Evolutionary conservation across 257 asterid genomes (phyloP), one percentile per base, ranked within the genome.

Genomic region (Asclepias syriaca): DNA sequence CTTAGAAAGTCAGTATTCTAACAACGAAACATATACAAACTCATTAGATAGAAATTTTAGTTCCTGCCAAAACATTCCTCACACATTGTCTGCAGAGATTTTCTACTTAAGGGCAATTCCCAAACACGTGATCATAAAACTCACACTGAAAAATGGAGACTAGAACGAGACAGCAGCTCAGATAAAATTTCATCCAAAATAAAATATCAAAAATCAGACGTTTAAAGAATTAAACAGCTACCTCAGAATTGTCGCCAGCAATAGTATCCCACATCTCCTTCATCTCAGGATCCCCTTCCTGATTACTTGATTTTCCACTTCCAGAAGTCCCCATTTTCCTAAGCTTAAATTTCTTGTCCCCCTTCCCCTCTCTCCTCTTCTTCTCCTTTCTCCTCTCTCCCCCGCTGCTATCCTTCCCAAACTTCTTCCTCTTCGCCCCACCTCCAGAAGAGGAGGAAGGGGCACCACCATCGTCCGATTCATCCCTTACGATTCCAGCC

Each of bases 181-280:
- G 16, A 0, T 15, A 61, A 63, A 63, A 34, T 18, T 48, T 63
- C 24, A 39, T 11, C 16, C 1, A 34, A 19, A 8, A 73, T 10
- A 10, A 39, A 34, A 8, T 34, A 32, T 3, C 6, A 12, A 57
- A 8, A 24, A 22, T 34, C 37, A 34, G 11, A 19, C 5, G 7
- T 8, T 58, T 18, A 58, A 22, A 74, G 29, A 45, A 40, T 27
- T 11, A 56, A 55, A 13, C 43, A 73, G 16, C 68, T 39, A 81
- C 91, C 85, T 81, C 84, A 34, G 85, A 81, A 82, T 81, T 71
- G 8, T 83, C 77, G 6, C 96, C 97, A 12, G 96, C 96, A 63
- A 91, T 71, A 11, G 98, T 92, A 34, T 90, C 96, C 98, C 99
- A 95, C 96, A 92, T 90, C 89, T 90, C 99, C 86, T 90, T 90